A percentile compares a stretch with the other conserved stretches of the same genome.
These are phyloP conservation scores for Ceratobasidium sp. DNA, from an alignment of 1,284 basidiomycete genomes.

Conservation along the genomic window DNA sequence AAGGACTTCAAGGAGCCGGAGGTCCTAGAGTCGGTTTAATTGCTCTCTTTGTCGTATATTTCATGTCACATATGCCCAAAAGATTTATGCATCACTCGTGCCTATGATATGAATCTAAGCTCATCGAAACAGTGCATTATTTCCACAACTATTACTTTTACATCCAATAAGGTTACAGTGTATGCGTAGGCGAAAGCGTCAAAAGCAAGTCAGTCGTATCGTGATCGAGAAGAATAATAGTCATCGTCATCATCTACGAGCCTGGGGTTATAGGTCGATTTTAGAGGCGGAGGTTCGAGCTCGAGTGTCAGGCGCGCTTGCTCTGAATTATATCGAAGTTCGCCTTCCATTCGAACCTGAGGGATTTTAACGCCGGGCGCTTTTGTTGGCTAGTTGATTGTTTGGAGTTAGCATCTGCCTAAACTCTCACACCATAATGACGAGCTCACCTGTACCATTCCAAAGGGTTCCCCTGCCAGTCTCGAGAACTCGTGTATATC, in stretches of 20 bases:
- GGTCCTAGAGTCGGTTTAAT: conserved; percentile 78
- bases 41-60: conserved; percentile 42
- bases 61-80: conserved; percentile 42
- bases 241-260: conserved; percentile 26
- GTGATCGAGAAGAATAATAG: conserved; percentile 36
- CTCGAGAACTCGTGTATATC: conserved; percentile 43
- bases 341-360: conserved; percentile 6
- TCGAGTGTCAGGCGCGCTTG: conserved; percentile 23
- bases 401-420: neutral
- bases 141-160: conserved; percentile 14
- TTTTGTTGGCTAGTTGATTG: conserved; percentile 13
- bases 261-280: conserved; percentile 39
- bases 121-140: conserved; percentile 11
- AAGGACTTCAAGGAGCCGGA: conserved; percentile 96
- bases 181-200: conserved; percentile 1
- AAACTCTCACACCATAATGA: neutral
- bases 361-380: conserved; percentile 40
- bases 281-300: conserved; percentile 29
- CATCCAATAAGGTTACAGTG: conserved; percentile 24
- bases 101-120: conserved; percentile 30
- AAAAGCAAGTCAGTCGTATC: conserved; percentile 30
- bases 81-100: conserved; percentile 44
- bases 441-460: conserved; percentile 36
- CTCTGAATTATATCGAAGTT: conserved; percentile 18
- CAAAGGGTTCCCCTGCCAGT: conserved; percentile 30